Conservation (phyloP, 1,284 basidiomycete species). For the Ceratobasidium sp. region DNA sequence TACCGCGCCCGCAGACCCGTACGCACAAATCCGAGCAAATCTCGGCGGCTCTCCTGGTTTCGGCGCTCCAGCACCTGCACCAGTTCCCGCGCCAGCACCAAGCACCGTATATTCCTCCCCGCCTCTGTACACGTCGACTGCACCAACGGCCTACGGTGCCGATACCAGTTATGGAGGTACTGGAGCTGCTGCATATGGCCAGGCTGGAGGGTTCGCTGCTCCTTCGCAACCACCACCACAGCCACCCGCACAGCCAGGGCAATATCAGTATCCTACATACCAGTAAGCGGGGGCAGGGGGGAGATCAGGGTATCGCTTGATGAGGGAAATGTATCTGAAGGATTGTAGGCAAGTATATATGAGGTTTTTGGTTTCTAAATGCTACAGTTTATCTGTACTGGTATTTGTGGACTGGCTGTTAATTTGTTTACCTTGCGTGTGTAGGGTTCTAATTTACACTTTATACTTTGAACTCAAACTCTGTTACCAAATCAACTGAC, state of each 20-base stretch:
- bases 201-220: conserved; percentile 27
- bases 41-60: conserved; percentile 50
- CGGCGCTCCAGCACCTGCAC: neutral
- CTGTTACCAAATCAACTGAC: neutral
- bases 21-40: conserved; percentile 75
- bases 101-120: conserved; percentile 11
- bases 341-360: conserved; percentile 19
- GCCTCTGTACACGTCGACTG: conserved; percentile 18
- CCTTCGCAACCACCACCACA: conserved; percentile 4
- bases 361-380: conserved; percentile 22
- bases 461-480: conserved; percentile 19
- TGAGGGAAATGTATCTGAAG: neutral
- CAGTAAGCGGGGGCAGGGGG: conserved; percentile 7
- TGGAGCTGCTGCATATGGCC: conserved; percentile 21
- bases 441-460: conserved; percentile 33
- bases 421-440: neutral
- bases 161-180: conserved; percentile 5
- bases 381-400: conserved; percentile 35
- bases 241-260: neutral
- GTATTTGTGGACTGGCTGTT: conserved; percentile 9
- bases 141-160: conserved; percentile 3
- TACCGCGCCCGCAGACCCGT: conserved; percentile 78
- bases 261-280: conserved; percentile 40
- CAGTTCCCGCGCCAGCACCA: conserved; percentile 10
- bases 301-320: neutral